Evolutionary conservation across 345 rosid genomes (phyloP), one percentile per base, ranked within the genome.

Genomic region (Ceriops zippeliana): DNA sequence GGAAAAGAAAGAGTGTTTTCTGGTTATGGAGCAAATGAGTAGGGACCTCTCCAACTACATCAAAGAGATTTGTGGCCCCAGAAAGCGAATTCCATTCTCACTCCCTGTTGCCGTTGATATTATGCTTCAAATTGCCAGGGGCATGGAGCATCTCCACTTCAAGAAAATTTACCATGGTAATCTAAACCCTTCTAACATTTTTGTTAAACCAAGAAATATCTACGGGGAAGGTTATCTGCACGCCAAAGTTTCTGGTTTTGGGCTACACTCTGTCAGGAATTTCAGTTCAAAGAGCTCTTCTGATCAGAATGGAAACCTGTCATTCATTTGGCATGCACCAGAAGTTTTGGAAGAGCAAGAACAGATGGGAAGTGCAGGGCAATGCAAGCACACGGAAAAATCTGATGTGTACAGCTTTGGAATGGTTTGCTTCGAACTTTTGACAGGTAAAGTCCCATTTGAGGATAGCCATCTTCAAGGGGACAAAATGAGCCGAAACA

Each of bases 371-470:
- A 46, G n/a, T 35, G 56, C 59, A 0, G 42, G 1, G 28, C 68
- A 56, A 47, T 31, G 28, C 24, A 61, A 65, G 34, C 63, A 52
- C 56, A 71, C 65, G 11, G 80, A 71, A 51, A 76, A 76, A 49
- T 34, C 80, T 11, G 80, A 76, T 49, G 80, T 76, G 42, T 76
- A 76, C 26, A 76, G 80, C 63, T 76, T 71, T 62, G 80, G 75
- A 20, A 76, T 76, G 80, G 72, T 76, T 34, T 71, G 65, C n/a
- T 76, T 76, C 35, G 69, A 71, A 67, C 52, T 71, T 63, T 47
- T 71, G 65, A 71, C 80, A 47, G 80, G 80, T n/a, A 76, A 76
- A 76, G 73, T 71, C 28, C 80, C 75, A 5, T 76, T 71, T n/a
- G 80, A 76, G 20, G 80, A 76, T 58, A 56, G 69, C 63, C 75